A percentile compares a stretch with the other conserved stretches of the same genome.
These are phyloP conservation scores for Cercophora newfieldiana DNA, from an alignment of 495 filamentous ascomycete species.

Conservation along the genomic window DNA sequence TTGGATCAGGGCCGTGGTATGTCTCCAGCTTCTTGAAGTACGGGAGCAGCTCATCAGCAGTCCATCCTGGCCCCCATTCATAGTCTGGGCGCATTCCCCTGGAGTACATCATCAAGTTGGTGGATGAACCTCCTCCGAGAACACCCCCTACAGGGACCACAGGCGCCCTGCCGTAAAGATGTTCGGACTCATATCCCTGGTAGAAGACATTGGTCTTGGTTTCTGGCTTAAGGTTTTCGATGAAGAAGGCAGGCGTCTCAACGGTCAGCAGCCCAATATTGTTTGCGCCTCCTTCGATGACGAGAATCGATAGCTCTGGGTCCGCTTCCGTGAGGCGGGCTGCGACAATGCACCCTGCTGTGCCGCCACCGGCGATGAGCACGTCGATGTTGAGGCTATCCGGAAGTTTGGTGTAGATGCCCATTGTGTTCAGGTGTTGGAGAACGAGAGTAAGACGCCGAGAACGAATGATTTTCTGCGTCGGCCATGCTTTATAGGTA, in stretches of 20 bases:
- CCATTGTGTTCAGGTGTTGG: not conserved
- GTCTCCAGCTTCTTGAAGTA: constrained; percentile 57
- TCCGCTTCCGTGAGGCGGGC: constrained; percentile 51
- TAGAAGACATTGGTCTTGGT: constrained; percentile 42
- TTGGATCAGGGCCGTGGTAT: constrained; percentile 40
- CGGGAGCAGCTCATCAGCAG: constrained; percentile 50
- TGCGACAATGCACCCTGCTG: constrained; percentile 53
- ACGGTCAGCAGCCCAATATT: constrained; percentile 48
- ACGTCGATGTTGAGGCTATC: constrained; percentile 7
- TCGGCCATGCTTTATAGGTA: too few relatives aligned
- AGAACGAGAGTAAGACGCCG: not conserved
- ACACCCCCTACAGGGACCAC: constrained; percentile 56
- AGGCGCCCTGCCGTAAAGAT: constrained; percentile 48
- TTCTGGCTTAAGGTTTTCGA: constrained; percentile 33
- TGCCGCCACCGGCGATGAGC: constrained; percentile 40
- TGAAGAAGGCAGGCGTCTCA: constrained; percentile 43
- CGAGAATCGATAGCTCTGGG: constrained; percentile 48
- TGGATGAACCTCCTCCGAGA: constrained; percentile 60
- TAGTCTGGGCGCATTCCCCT: constrained; percentile 46
- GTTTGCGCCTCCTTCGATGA: constrained; percentile 52
- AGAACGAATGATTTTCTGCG: too few relatives aligned
- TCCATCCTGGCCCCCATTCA: constrained; percentile 59
- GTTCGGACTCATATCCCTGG: constrained; percentile 30
- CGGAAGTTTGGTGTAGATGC: not conserved
- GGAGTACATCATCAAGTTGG: constrained; percentile 59